Evolutionary conservation across 2,329 filamentous ascomycete species (phyloP).

Genomic region (Ramularia collo-cygni): DNA sequence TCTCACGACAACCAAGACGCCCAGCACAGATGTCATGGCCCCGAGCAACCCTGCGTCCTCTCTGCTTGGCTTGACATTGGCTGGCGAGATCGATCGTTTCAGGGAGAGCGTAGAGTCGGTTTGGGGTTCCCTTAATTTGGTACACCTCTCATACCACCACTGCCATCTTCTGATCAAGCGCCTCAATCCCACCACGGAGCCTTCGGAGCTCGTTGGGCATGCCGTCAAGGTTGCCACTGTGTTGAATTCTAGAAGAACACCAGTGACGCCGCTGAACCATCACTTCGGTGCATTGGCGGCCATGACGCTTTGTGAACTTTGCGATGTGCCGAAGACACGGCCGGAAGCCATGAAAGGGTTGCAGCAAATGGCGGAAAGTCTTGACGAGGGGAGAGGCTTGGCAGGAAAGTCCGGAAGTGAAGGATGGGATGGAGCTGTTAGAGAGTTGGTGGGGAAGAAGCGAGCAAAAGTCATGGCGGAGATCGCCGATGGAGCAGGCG

Average conservation of each 20-base stretch:
- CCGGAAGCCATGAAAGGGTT: conserved; percentile 53
- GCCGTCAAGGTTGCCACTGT: conserved; percentile 54
- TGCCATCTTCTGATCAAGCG: conserved; percentile 58
- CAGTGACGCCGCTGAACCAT: conserved; percentile 59
- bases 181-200: conserved; percentile 49
- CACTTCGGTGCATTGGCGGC: conserved; percentile 57
- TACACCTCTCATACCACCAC: conserved; percentile 66
- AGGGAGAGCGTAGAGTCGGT: conserved; percentile 54
- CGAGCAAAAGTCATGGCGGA: conserved; percentile 36
- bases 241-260: conserved; percentile 48
- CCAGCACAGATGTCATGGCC: conserved; percentile 38
- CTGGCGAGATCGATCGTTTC: conserved; percentile 58
- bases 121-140: conserved; percentile 48
- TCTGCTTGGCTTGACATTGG: conserved; percentile 46
- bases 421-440: conserved; percentile 53
- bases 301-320: conserved; percentile 56
- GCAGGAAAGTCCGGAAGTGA: conserved; percentile 38
- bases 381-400: conserved; percentile 36
- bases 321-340: conserved; percentile 48
- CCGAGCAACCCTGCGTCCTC: conserved; percentile 36
- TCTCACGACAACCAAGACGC: conserved; percentile 39
- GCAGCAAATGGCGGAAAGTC: conserved; percentile 50
- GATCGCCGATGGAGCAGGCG: conserved; percentile 27
- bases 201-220: conserved; percentile 54
- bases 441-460: conserved; percentile 43